These are phyloP conservation scores for Cutaneotrichosporon mucoides DNA, from an alignment of 1,284 basidiomycete genomes.

Conservation along the genomic window DNA sequence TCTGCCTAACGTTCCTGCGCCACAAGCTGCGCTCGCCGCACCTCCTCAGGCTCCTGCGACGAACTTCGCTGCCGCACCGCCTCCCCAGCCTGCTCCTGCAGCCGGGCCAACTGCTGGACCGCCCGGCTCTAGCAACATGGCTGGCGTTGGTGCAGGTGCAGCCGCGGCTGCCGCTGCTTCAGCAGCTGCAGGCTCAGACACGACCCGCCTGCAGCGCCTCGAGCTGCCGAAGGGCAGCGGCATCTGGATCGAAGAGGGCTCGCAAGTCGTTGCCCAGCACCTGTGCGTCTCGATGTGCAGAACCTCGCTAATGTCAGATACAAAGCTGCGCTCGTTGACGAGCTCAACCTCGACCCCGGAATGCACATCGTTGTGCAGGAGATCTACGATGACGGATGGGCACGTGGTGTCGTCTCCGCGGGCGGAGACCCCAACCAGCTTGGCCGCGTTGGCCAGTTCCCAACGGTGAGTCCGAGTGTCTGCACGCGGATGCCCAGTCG, in stretches of 20 bases:
- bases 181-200: not conserved
- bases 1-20: not conserved
- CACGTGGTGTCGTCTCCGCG: conserved; percentile 29
- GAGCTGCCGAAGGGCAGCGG: conserved; percentile 1
- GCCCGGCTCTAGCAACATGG: not conserved
- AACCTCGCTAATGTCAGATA: conserved; percentile 22
- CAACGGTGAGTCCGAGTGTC: conserved; percentile 30
- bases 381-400: conserved; percentile 49
- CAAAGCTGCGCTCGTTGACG: conserved; percentile 42
- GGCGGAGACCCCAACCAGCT: conserved; percentile 25
- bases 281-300: not conserved
- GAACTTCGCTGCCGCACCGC: not conserved
- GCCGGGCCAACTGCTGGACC: not conserved
- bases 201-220: not conserved
- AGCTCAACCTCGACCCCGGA: conserved; percentile 43
- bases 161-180: not conserved
- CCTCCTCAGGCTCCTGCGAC: not conserved
- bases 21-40: not conserved
- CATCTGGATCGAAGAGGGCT: conserved; percentile 5
- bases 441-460: conserved; percentile 44
- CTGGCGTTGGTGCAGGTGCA: not conserved
- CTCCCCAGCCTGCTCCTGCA: not conserved
- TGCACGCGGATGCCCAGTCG: no score
- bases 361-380: conserved; percentile 42
- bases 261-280: conserved; percentile 7